A percentile compares a stretch with the other conserved stretches of the same genome.
Conservation (phyloP, 139 green algal species). For the Chlorella sorokiniana region DNA sequence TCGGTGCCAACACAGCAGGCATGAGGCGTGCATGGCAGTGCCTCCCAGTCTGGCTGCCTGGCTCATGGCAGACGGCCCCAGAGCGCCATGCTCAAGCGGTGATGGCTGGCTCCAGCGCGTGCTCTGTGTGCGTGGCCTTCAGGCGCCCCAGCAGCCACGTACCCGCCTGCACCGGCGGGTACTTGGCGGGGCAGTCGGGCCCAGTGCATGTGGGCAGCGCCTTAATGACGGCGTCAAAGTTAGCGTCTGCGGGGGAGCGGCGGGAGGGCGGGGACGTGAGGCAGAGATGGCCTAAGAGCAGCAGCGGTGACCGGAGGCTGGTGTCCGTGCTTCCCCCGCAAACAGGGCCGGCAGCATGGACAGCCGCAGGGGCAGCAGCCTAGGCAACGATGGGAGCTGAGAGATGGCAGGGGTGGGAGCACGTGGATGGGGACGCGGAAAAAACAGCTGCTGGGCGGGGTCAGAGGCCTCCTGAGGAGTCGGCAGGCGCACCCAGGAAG, state of each 20-base stretch:
- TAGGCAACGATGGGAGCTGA: background rate
- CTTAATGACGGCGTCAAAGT: background rate
- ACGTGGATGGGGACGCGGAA: background rate
- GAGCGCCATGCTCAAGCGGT: too few species aligned
- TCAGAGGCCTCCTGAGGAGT: too few species aligned
- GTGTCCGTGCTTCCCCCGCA: background rate
- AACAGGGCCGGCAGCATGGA: background rate
- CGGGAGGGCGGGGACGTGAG: too few species aligned
- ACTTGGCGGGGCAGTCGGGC: background rate
- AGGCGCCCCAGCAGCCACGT: background rate
- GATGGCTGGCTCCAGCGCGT: background rate
- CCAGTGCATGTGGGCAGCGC: background rate
- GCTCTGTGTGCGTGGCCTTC: background rate
- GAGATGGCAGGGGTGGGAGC: too few species aligned
- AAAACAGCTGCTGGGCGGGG: too few species aligned
- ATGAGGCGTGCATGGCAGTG: too few species aligned
- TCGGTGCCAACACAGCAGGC: too few species aligned
- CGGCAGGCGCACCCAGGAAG: slow-evolving; percentile 68
- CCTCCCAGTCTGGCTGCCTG: too few species aligned
- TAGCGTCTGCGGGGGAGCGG: background rate
- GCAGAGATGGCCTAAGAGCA: background rate
- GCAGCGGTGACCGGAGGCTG: background rate
- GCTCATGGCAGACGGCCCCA: too few species aligned
- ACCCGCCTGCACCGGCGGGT: background rate
- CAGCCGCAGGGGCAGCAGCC: background rate